A percentile compares a stretch with the other conserved stretches of the same genome.
phyloP scores from a whole-genome alignment of 768 basidiomycete genomes.

The Suillus paluster region DNA sequence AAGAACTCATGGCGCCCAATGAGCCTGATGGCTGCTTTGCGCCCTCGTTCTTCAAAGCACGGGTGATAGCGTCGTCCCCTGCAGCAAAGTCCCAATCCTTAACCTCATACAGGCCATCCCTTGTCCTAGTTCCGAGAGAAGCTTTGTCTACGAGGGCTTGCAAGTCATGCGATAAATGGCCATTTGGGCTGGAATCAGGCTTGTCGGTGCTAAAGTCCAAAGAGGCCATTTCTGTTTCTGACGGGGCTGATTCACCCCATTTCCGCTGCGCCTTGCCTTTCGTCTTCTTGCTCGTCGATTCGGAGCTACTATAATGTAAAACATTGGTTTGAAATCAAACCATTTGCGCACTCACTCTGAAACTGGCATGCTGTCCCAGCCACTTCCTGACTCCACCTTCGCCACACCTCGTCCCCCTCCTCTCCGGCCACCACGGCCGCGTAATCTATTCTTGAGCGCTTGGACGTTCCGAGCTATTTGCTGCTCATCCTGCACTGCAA shows the following conservation, averaged over 20 bases:
- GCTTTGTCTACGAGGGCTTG: constrained; percentile 67
- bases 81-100: constrained; percentile 82
- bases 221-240: constrained; percentile 89
- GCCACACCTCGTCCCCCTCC: constrained; percentile 53
- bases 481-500: constrained; percentile 74
- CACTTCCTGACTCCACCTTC: constrained; percentile 56
- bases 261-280: constrained; percentile 82
- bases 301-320: constrained; percentile 58
- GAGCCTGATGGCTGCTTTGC: constrained; percentile 45
- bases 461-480: constrained; percentile 93
- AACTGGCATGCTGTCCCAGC: constrained; percentile 61
- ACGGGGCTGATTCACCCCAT: constrained; percentile 86
- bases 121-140: constrained; percentile 77
- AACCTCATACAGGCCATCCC: constrained; percentile 75
- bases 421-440: constrained; percentile 70
- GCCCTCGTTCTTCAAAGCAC: constrained; percentile 54
- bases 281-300: constrained; percentile 60
- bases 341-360: constrained; percentile 65
- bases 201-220: constrained; percentile 85
- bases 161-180: constrained; percentile 49
- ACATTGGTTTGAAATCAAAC: constrained; percentile 1
- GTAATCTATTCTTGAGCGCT: constrained; percentile 83
- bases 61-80: constrained; percentile 56
- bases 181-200: constrained; percentile 37
- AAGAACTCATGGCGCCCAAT: constrained; percentile 68